These are phyloP conservation scores for Hymenoscyphus albidus DNA, from an alignment of 2,329 filamentous ascomycete genomes.

Conservation along the genomic window DNA sequence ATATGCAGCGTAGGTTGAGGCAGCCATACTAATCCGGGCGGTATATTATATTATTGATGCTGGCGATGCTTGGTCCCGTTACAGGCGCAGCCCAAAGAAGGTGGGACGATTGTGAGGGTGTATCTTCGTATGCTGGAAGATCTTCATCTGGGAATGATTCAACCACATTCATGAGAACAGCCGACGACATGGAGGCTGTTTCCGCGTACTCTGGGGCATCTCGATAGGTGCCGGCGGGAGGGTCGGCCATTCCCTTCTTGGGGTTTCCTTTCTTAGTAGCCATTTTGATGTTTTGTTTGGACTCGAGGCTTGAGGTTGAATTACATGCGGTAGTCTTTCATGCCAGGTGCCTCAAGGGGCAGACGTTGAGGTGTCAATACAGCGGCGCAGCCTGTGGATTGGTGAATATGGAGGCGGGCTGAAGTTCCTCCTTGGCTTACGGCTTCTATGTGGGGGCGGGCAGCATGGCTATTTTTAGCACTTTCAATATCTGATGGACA, in stretches of 20 bases:
- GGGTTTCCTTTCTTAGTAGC: background rate
- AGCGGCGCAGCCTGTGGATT: background rate
- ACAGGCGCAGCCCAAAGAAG: background rate
- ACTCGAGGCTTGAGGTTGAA: background rate
- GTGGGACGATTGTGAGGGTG: background rate
- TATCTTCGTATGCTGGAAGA: slow-evolving; percentile 15
- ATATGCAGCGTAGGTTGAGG: background rate
- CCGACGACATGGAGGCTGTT: slow-evolving; percentile 27
- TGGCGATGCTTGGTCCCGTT: background rate
- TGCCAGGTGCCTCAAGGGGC: background rate
- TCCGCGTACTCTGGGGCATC: slow-evolving; percentile 23
- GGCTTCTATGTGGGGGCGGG: background rate
- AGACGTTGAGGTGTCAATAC: background rate
- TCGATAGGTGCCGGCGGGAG: slow-evolving; percentile 17
- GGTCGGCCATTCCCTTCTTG: slow-evolving; percentile 15
- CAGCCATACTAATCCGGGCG: slow-evolving; percentile 1
- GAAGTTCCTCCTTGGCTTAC: background rate
- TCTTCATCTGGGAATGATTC: slow-evolving; percentile 22
- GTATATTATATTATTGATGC: background rate
- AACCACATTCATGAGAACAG: slow-evolving; percentile 23
- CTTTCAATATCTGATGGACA: background rate
- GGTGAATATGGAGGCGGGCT: background rate
- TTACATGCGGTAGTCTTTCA: background rate
- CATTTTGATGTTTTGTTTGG: background rate
- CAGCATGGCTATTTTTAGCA: background rate